Evolutionary conservation across 2,329 filamentous ascomycete genomes (phyloP), one percentile per base, ranked within the genome.

Genomic region (Monosporascus sp.): DNA sequence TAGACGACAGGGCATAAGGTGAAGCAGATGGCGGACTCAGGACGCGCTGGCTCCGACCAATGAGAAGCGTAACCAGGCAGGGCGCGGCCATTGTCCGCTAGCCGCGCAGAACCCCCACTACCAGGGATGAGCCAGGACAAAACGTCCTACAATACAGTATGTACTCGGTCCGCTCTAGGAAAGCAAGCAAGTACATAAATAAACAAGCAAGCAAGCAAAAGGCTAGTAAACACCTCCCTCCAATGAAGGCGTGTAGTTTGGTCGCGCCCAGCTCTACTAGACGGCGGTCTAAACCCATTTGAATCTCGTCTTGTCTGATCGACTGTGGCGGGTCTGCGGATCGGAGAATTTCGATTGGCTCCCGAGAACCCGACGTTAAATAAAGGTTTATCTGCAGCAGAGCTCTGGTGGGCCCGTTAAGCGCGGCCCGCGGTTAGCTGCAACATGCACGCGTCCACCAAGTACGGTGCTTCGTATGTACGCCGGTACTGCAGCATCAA

Each of bases 311-410:
- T 58, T 48, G 57, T 65, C 56, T 63, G 48, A 54, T 56, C 54
- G 52, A 44, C 55, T 53, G 49, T 53, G 57, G 31, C 52, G 52
- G 54, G 48, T 51, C 31, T 56, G 24, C 18, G 27, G 22, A 48
- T 60, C 60, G 59, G 59, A 47, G 54, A 54, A 47, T 57, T 65
- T 51, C 66, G 64, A 58, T 68, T 68, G 65, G 65, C 51, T 59
- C 45, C 52, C 46, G 48, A 46, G 27, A 36, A 18, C 55, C 54
- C 53, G 54, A 47, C 54, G 53, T 52, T 55, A 57, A 58, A 65
- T 62, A 62, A 63, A 56, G 48, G 51, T 34, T 34, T 34, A 34
- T 34, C 31, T 34, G 31, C 31, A 14, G 9, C 5, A 51, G 60
- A 62, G 61, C 57, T 53, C 37, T 51, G 38, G 52, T 51, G 41